These are phyloP conservation scores for Exidia glandulosa DNA, from an alignment of 768 basidiomycete genomes.

Conservation along the genomic window DNA sequence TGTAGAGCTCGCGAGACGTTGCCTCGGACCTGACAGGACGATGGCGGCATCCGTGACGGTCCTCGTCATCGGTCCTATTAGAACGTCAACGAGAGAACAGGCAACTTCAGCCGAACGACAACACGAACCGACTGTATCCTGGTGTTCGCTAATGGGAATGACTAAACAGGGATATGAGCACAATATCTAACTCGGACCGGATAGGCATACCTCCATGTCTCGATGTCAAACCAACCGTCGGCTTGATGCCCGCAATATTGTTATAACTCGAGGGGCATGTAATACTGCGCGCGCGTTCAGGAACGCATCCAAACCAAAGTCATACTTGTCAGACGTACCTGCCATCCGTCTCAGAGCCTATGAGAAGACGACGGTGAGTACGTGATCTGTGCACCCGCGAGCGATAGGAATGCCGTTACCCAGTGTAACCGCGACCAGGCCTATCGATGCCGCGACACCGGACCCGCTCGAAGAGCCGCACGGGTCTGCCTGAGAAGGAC, in stretches of 20 bases:
- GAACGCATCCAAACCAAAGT: no score
- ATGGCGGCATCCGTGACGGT: constrained; percentile 28
- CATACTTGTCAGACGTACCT: not conserved
- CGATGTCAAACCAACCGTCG: constrained; percentile 31
- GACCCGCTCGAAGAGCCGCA: constrained; percentile 52
- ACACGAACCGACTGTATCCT: constrained; percentile 26
- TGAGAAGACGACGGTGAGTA: not conserved
- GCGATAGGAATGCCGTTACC: not conserved
- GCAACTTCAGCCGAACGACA: not conserved
- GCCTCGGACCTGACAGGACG: constrained; percentile 13
- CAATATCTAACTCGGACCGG: not conserved
- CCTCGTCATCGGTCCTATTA: constrained; percentile 18
- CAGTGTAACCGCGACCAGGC: constrained; percentile 31
- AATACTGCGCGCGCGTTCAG: constrained; percentile 24
- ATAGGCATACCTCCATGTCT: constrained; percentile 23
- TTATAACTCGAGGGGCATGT: constrained; percentile 29
- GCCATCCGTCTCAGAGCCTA: constrained; percentile 35
- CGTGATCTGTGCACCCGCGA: no score
- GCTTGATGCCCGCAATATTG: constrained; percentile 31
- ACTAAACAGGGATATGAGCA: constrained; percentile 16
- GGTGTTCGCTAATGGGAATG: constrained; percentile 31
- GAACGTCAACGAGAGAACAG: not conserved
- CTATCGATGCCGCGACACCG: constrained; percentile 41
- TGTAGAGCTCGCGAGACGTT: not conserved
- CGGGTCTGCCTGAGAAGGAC: constrained; percentile 27